Base-by-base conservation (phyloP, 768 basidiomycete species). In the Lactarius akahatsu region DNA sequence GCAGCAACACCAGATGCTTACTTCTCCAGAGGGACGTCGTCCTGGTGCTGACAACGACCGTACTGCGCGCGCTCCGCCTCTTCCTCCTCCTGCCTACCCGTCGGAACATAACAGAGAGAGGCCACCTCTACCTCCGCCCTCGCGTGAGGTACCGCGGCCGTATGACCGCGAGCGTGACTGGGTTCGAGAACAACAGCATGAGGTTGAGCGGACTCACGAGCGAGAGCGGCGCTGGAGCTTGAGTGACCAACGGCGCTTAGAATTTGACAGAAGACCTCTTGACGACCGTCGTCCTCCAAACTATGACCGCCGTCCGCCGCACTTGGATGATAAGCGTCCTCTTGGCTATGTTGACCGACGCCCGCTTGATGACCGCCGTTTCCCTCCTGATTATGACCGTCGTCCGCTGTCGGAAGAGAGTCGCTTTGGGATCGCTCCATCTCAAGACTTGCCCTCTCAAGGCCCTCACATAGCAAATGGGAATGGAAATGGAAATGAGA, bases 261-360 rank as follows among this genome's bases (percentile, higher is more conserved):
- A 76, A 23, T 79, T 77, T 67, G 81, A 78, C 67, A 55, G 81
- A 78, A 68, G 79, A 74, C 64, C 77, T 73, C 72, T 76, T 73
- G 67, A 78, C 70, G 50, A 61, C 26, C 79, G 80, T 20, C 74
- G 81, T 54, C 80, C 80, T 32, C 47, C 59, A 15, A 41, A 43
- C 66, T 63, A 59, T 41, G 69, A 65, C n/a, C 64, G 68, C 45
- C 59, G 64, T 23, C 57, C 69, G 13, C 16, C 65, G 16, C 32
- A 43, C 57, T n/a, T 69, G 4, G 73, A 74, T 57, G 70, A 73
- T 45, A 73, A 70, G 43, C 23, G n/a, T 18, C 32, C 64, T 13
- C 63, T 70, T 47, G 59, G 62, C 50, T 38, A 63, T 62, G 58
- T 36, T 66, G 65, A 63, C 36, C 57, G 67, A 47, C 55, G 57